Base-by-base conservation (phyloP, 768 basidiomycete genomes). In the Pleurotus salmoneostramineus region DNA sequence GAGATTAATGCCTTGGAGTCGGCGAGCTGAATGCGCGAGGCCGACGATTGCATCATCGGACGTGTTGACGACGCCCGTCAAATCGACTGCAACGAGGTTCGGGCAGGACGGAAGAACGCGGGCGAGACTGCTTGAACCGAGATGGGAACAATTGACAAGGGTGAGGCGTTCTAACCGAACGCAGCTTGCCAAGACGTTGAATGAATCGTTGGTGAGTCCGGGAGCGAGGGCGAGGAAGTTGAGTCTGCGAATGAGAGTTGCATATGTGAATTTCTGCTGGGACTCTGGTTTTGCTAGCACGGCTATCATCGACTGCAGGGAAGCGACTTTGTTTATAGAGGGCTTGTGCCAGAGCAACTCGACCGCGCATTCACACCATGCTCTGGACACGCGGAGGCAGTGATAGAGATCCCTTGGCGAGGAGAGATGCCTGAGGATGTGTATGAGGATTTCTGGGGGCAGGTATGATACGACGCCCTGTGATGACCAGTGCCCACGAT, bases 341-440 rank as follows among this genome's bases (percentile, higher is more conserved):
- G 95, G 95, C 65, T 91, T 89, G 71, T 94, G 89, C 95, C 95
- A 99, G 21, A 98, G 79, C 17, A 98, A 81, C 71, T 98, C 93
- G 44, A 95, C 94, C 33, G 93, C 87, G 71, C 94, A 97, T 68
- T 95, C 89, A 78, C 94, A 98, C 95, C 96, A 99, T 31, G 85
- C 81, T 58, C 92, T 86, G 15, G 87, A 94, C 31, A 98, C 95
- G 57, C 88, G 84, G 60, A 95, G 79, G 42, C 84, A 80, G 62
- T 79, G 76, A 61, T 88, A 83, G 48, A 98, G 80, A 70, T 96
- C 91, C 59, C 81, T 78, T 33, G 87, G 75, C 0, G 83, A 79
- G 63, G 88, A 83, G 10, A 99, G 79, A 64, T 94, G 84, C 62
- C 88, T 91, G 63, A 99, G 82, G 66, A 98, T 90, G 68, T 96